Evolutionary conservation across 106 monocot genomes (phyloP), one percentile per base, ranked within the genome.

Genomic region (Agapanthus africanus): DNA sequence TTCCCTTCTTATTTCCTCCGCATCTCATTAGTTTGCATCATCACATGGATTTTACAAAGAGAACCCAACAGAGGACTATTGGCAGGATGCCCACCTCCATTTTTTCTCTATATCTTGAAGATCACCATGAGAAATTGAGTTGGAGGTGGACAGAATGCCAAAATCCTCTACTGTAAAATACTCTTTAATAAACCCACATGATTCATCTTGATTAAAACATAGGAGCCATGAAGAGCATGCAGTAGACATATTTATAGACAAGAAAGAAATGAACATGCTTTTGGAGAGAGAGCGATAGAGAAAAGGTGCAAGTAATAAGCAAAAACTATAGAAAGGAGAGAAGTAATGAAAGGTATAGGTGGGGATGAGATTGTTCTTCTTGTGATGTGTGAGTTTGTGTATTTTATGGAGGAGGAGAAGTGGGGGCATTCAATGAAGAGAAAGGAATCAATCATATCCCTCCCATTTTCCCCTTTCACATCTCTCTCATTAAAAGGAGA

Each of bases 101-200:
- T 37, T 38, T 63, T 37, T 65, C 25, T 37, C 19, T 8, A 3
- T 64, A 19, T 26, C 31, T 62, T 2, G 9, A 11, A 23, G 8
- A 21, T 46, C 13, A 30, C 16, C 28, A 41, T 25, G 10, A 73
- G 2, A 38, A 30, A 10, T 2, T 34, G 3, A 31, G 13, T 19
- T 69, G 81, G 88, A 88, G 88, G 88, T 88, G 88, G 88, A 88
- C 88, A 88, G 88, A 84, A 84, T 88, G 88, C 88, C 88, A 88
- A 84, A 50, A 50, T 79, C 38, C 73, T 74, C 16, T 37, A 15
- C 77, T 75, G 88, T 65, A 41, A 76, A 83, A 67, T 1, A 59
- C 79, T 28, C 88, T 74, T 84, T 73, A 81, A 68, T 33, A 88
- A 88, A 77, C 81, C 81, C 65, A 84, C 33, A 73, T 81, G 84